These are phyloP conservation scores for Hirsutella rhossiliensis DNA, from an alignment of 2,329 filamentous ascomycete species.

Conservation along the genomic window DNA sequence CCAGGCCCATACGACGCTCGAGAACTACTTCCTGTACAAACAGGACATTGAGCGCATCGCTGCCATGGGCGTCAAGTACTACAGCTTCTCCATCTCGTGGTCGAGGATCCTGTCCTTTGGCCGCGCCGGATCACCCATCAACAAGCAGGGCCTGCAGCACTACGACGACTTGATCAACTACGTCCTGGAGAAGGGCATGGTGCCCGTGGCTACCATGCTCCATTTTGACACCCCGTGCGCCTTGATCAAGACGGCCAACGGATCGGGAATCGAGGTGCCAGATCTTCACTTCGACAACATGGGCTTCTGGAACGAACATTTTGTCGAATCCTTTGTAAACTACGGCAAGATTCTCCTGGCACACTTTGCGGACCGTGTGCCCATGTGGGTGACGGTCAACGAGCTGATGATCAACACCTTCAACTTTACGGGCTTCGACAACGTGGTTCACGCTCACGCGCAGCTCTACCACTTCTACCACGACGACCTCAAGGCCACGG, in stretches of 20 bases:
- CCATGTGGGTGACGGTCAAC: slow-evolving; percentile 41
- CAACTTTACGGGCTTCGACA: slow-evolving; percentile 25
- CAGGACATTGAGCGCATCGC: slow-evolving; percentile 42
- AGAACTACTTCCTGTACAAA: slow-evolving; percentile 44
- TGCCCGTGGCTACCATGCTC: slow-evolving; percentile 33
- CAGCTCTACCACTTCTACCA: slow-evolving; percentile 40
- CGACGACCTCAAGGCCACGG: slow-evolving; percentile 36
- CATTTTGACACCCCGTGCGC: slow-evolving; percentile 32
- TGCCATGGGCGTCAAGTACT: slow-evolving; percentile 36
- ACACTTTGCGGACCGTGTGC: slow-evolving; percentile 37
- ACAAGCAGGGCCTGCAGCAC: slow-evolving; percentile 36
- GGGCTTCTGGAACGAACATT: slow-evolving; percentile 31
- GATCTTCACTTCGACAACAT: slow-evolving; percentile 29
- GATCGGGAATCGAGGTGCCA: not conserved
- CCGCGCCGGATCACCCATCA: slow-evolving; percentile 35
- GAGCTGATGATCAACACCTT: slow-evolving; percentile 31
- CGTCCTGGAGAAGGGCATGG: slow-evolving; percentile 34
- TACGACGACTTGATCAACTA: slow-evolving; percentile 42
- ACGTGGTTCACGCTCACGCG: slow-evolving; percentile 35
- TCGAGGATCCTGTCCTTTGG: slow-evolving; percentile 39
- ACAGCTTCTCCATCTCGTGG: slow-evolving; percentile 41
- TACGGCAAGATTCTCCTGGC: slow-evolving; percentile 40
- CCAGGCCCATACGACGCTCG: slow-evolving; percentile 15
- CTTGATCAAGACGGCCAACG: not conserved
- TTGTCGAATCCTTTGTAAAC: slow-evolving; percentile 37